phyloP scores from a whole-genome alignment of 2,329 filamentous ascomycete species.

The Pestalotiopsis sp. region DNA sequence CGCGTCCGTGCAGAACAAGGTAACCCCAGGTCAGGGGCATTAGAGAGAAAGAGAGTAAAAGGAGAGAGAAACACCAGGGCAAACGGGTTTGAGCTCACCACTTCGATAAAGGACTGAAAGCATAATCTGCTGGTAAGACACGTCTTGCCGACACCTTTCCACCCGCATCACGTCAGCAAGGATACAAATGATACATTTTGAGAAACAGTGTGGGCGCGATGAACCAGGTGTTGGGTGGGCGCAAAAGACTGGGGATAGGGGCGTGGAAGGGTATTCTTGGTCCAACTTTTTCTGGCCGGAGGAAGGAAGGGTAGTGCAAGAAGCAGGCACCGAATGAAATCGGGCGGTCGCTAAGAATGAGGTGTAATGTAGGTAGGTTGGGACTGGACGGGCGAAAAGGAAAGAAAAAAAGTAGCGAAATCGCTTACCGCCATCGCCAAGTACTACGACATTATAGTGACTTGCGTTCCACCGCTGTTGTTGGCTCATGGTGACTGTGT shows the following conservation, averaged over 20 bases:
- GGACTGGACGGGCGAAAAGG: neutral
- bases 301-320: neutral
- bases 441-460: constrained; percentile 6
- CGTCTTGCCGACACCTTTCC: constrained; percentile 1
- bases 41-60: neutral
- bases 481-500: neutral
- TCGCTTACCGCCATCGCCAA: constrained; percentile 7
- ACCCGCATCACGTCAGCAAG: neutral
- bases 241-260: neutral
- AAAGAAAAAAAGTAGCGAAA: neutral
- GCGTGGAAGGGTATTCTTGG: neutral
- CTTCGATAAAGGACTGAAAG: constrained; percentile 2
- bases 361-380: neutral
- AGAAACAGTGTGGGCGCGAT: neutral
- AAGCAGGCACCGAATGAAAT: neutral
- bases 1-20: neutral
- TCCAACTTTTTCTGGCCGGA: neutral
- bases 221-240: neutral
- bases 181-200: neutral
- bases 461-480: neutral
- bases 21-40: neutral
- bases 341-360: neutral
- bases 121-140: constrained; percentile 3
- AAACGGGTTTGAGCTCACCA: neutral
- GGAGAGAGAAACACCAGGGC: neutral